phyloP scores from a whole-genome alignment of 169 alveolate species.

The Perkinsus olseni region DNA sequence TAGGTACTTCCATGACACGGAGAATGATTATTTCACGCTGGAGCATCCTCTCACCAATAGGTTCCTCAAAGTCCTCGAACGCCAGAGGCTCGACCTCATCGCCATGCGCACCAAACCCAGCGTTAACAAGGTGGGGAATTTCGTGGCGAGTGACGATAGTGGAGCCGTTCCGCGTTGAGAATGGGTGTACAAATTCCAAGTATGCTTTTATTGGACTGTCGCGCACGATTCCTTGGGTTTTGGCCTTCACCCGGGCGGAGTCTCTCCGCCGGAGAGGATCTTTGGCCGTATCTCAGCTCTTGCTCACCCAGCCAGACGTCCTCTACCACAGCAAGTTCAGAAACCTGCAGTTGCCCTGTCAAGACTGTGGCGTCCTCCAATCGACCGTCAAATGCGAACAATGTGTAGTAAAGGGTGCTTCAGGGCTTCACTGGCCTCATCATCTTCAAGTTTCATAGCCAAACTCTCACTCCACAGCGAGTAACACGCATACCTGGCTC shows the following conservation, averaged over 20 bases:
- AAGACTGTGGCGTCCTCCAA: slow-evolving; percentile 22
- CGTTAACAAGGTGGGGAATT: slow-evolving; percentile 16
- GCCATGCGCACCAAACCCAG: slow-evolving; percentile 31
- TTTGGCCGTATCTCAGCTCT: slow-evolving; percentile 7
- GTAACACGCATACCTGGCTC: no score
- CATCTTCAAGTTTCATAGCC: no score
- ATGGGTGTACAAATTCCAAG: no score
- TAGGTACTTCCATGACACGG: slow-evolving; percentile 10
- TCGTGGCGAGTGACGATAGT: no score
- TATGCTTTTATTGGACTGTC: no score
- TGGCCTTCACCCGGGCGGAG: no score
- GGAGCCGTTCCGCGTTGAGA: no score
- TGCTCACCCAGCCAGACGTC: slow-evolving; percentile 32
- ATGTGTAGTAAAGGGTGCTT: no score
- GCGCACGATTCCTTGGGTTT: no score
- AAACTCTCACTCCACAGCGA: no score
- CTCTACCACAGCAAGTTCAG: slow-evolving; percentile 29
- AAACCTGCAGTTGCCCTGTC: slow-evolving; percentile 29
- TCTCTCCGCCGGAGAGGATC: no score
- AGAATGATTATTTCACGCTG: slow-evolving; percentile 28
- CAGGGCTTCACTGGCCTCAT: no score
- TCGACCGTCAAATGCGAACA: slow-evolving; percentile 31
- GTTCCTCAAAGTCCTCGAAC: slow-evolving; percentile 26
- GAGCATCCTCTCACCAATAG: slow-evolving; percentile 35
- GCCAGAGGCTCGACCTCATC: slow-evolving; percentile 23